Conservation (phyloP, 1,284 basidiomycete species). For the Coniferiporia sulphurascens region DNA sequence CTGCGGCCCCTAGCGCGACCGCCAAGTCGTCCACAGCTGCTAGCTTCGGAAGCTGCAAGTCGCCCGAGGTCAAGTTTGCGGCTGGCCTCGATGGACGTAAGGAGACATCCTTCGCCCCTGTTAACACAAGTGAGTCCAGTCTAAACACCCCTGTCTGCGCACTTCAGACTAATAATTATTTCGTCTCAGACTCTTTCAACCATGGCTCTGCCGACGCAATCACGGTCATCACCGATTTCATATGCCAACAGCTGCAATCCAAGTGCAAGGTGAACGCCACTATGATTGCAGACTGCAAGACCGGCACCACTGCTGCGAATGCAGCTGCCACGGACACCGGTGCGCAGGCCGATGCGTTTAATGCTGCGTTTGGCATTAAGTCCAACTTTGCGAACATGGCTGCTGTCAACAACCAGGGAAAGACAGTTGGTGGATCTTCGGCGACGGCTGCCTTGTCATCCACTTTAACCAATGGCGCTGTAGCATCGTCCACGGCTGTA, state of each 20-base stretch:
- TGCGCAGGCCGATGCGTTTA: slow-evolving; percentile 22
- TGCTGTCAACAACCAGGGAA: no score
- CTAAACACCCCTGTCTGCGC: background rate
- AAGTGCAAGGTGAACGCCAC: background rate
- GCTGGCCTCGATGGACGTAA: no score
- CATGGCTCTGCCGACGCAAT: no score
- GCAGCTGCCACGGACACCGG: slow-evolving; percentile 26
- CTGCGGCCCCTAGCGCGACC: slow-evolving; percentile 20
- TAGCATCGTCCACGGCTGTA: no score
- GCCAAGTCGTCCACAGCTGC: slow-evolving; percentile 23
- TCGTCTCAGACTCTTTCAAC: no score
- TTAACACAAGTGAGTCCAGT: slow-evolving; percentile 33
- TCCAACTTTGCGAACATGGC: slow-evolving; percentile 17
- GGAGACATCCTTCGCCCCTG: no score
- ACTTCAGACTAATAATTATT: background rate
- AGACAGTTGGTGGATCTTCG: no score
- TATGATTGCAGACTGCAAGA: background rate
- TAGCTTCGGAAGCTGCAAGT: slow-evolving; percentile 43
- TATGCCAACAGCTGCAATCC: background rate
- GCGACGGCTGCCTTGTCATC: no score
- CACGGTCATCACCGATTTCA: no score
- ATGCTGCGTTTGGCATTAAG: slow-evolving; percentile 4
- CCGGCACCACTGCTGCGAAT: background rate
- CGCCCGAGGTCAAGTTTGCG: slow-evolving; percentile 49
- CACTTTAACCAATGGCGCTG: no score